Evolutionary conservation across 306 rosid genomes (phyloP).

Genomic region (Vicia sativa): DNA sequence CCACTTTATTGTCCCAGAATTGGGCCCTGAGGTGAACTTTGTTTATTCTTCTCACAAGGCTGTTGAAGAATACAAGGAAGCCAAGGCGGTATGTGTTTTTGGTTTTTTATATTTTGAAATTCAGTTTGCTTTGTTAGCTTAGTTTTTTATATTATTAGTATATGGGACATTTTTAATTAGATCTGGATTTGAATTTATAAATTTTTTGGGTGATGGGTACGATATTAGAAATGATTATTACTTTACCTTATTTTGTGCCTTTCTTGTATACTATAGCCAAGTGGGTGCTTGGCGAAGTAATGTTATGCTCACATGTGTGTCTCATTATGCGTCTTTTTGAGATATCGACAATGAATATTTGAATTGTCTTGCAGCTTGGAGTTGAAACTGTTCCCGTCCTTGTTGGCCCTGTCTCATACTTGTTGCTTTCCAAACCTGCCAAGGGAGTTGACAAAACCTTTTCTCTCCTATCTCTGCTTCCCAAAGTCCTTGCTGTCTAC

Average conservation of each 20-base stretch:
- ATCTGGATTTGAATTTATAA: background rate
- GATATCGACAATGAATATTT: constrained; percentile 29
- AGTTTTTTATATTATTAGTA: background rate
- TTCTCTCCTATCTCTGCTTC: constrained; percentile 77
- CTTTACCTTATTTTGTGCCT: background rate
- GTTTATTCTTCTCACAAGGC: constrained; percentile 93
- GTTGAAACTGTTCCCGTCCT: constrained; percentile 80
- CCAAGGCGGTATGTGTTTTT: constrained; percentile 74
- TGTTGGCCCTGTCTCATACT: constrained; percentile 86
- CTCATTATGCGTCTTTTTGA: constrained; percentile 15
- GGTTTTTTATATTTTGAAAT: background rate
- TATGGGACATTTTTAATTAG: background rate
- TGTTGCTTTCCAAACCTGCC: constrained; percentile 88
- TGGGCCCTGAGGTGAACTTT: constrained; percentile 85
- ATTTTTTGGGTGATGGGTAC: background rate
- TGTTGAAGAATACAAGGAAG: constrained; percentile 88
- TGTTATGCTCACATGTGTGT: constrained; percentile 23
- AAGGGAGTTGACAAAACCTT: constrained; percentile 86
- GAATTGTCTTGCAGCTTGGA: constrained; percentile 68
- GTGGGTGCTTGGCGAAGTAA: background rate
- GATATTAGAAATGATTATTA: constrained; percentile 1
- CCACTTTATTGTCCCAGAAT: constrained; percentile 93
- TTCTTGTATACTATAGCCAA: background rate
- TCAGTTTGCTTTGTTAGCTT: constrained; percentile 1
- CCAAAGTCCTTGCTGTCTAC: constrained; percentile 73